A percentile compares a stretch with the other conserved stretches of the same genome.
Conservation (phyloP, 129 eudicot species). For the Pseudognaphalium luteoalbum region DNA sequence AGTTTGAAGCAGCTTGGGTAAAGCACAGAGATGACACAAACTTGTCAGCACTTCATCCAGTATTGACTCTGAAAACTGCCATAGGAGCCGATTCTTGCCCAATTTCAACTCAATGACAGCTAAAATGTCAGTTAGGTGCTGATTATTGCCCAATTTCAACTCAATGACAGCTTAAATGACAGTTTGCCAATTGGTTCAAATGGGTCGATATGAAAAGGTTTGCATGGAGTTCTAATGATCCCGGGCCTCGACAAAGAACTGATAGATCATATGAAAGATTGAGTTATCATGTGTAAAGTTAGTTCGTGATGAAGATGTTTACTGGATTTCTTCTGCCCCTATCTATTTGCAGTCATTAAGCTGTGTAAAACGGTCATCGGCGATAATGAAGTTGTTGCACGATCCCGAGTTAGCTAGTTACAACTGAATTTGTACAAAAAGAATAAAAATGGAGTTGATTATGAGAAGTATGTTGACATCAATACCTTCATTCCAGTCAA, state of each 20-base stretch:
- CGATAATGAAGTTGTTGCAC: background rate
- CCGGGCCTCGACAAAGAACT: background rate
- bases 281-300: background rate
- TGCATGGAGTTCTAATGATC: background rate
- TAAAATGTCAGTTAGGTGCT: conserved; percentile 12
- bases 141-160: conserved; percentile 22
- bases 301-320: background rate
- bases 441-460: background rate
- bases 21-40: conserved; percentile 79
- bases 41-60: conserved; percentile 47
- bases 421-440: background rate
- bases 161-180: conserved; percentile 3
- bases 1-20: conserved; percentile 71
- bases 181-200: background rate
- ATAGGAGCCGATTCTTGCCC: conserved; percentile 21
- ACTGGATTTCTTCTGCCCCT: background rate
- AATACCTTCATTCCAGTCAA: background rate
- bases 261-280: background rate
- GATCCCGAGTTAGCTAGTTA: background rate
- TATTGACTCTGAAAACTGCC: conserved; percentile 19
- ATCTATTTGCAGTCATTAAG: background rate
- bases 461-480: background rate
- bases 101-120: conserved; percentile 23
- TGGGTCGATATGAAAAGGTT: background rate
- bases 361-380: background rate